These are phyloP conservation scores for Eleusine indica DNA, from an alignment of 176 grass and related monocot species.

Conservation along the genomic window DNA sequence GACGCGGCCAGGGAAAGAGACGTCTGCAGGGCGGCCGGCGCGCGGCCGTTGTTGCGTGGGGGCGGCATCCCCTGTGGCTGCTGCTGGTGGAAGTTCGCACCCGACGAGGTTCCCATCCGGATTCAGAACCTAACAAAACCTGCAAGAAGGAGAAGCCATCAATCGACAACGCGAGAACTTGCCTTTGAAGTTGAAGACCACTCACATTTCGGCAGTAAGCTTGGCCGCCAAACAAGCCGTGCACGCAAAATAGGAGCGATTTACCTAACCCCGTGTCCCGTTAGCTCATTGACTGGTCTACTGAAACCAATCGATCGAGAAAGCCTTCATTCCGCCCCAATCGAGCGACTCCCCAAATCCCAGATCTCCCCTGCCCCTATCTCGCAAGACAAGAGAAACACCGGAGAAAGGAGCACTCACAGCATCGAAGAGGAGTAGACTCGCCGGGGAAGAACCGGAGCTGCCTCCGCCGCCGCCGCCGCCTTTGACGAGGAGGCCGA, in stretches of 20 bases:
- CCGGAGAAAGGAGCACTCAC: not conserved
- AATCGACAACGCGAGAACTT: not conserved
- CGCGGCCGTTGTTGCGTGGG: conserved; percentile 34
- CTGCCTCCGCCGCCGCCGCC: not conserved
- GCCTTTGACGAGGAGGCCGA: conserved; percentile 1
- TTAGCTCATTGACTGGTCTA: too few relatives aligned
- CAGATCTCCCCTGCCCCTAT: not conserved
- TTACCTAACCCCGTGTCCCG: too few relatives aligned
- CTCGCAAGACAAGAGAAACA: not conserved
- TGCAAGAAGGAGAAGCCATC: not conserved
- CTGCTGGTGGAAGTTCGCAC: conserved; percentile 62
- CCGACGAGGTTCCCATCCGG: conserved; percentile 68
- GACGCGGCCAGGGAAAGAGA: conserved; percentile 70
- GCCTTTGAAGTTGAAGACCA: not conserved
- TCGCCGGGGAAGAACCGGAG: not conserved
- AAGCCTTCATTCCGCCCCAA: not conserved
- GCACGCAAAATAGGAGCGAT: not conserved
- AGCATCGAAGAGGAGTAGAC: not conserved
- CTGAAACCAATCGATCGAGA: not conserved
- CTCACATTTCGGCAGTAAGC: not conserved
- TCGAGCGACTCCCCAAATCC: not conserved
- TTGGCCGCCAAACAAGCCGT: not conserved
- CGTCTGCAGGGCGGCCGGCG: conserved; percentile 42
- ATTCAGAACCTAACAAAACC: conserved; percentile 30
- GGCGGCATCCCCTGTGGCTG: conserved; percentile 56